Evolutionary conservation across 2,329 filamentous ascomycete genomes (phyloP), one percentile per base, ranked within the genome.

Genomic region (Fusarium nodosum): DNA sequence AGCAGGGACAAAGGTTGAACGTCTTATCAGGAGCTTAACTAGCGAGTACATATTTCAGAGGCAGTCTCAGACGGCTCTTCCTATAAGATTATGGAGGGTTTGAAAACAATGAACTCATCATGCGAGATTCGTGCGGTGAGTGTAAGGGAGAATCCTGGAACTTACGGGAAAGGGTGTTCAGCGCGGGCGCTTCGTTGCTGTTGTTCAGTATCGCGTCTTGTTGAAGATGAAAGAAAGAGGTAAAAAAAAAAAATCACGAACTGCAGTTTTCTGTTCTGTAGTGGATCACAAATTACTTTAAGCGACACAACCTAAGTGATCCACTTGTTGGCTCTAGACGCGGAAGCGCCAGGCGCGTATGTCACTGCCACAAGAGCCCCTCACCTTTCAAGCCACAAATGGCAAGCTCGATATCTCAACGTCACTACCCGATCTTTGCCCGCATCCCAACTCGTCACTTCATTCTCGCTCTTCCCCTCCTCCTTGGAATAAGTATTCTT

Each of bases 1-100:
- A 69, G 64, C 72, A 69, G 71, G 52, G 36, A 55, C 26, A 63
- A 44, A 56, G 36, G 45, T 31, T 45, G 59, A 71, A 38, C 62
- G 45, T 60, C 67, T 63, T 66, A 47, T 58, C 65, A 62, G 68
- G 68, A 71, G 68, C 68, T 72, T 71, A 66, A 30, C 69, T 72
- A 46, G 45, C 57, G 48, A 52, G 53, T 61, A 58, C 64, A 71
- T 62, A 52, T 72, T 72, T 72, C 74, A 74, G 60, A 71, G 74
- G 76, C 72, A 69, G 81, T 82, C 81, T 82, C 75, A 82, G 79
- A 82, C 81, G 81, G 81, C 81, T 82, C 81, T 82, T 82, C 81
- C 81, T 82, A 80, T 77, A 74, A 77, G 72, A 53, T 70, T 69
- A 72, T 73, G 69, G 67, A 75, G 80, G 80, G 79, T 79, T 79